Evolutionary conservation across 2,329 filamentous ascomycete species (phyloP).

Genomic region (Lasiodiplodia theobromae): DNA sequence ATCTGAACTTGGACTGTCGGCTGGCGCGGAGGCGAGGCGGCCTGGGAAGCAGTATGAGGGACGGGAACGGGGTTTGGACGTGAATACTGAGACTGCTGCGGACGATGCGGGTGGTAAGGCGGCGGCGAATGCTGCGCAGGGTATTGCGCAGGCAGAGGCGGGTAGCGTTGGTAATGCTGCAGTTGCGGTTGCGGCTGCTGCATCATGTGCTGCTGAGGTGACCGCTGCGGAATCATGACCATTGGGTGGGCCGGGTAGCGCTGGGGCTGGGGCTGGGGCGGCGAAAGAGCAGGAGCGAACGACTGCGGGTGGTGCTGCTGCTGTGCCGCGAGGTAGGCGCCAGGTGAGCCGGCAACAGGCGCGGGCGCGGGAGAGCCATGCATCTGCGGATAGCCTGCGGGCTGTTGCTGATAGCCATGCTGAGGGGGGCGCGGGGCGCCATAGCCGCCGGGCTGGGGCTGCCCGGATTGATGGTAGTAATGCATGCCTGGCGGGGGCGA

Average conservation of each 20-base stretch:
- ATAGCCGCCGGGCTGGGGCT: constrained; percentile 12
- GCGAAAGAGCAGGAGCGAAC: constrained; percentile 41
- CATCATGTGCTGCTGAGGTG: constrained; percentile 31
- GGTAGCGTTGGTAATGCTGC: constrained; percentile 29
- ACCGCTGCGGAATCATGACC: constrained; percentile 35
- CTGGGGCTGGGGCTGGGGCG: constrained; percentile 38
- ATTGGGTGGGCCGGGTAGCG: constrained; percentile 36
- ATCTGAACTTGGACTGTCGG: constrained; percentile 30
- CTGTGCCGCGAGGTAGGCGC: constrained; percentile 24
- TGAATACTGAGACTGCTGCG: constrained; percentile 9
- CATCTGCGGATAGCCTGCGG: constrained; percentile 2
- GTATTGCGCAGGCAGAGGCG: constrained; percentile 4
- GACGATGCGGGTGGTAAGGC: constrained; percentile 16
- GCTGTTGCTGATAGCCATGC: constrained; percentile 10
- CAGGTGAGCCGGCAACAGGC: constrained; percentile 20
- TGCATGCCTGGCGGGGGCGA: constrained; percentile 22
- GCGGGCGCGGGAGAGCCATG: background rate
- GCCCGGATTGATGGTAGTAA: constrained; percentile 14
- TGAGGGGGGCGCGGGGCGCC: constrained; percentile 2
- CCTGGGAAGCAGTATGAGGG: constrained; percentile 32
- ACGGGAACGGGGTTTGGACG: constrained; percentile 38
- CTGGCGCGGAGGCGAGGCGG: constrained; percentile 32
- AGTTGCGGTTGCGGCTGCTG: constrained; percentile 32
- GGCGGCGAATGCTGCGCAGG: constrained; percentile 25
- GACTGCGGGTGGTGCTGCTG: constrained; percentile 27